Conservation (phyloP, 305 asterid species). For the Fraxinus nigra region DNA sequence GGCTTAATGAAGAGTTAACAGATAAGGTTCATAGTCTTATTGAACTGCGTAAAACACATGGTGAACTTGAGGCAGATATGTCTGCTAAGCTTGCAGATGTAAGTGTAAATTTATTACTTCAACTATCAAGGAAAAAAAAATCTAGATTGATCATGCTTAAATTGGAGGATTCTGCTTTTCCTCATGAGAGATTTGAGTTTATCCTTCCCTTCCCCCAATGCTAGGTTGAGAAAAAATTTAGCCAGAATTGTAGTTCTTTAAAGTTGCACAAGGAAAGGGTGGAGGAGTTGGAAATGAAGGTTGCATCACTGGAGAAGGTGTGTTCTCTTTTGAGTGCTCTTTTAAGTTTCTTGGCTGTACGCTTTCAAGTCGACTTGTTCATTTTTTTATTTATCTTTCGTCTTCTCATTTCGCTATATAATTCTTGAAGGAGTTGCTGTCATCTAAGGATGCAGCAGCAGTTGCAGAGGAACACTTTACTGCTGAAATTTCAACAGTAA, state of each 20-base stretch:
- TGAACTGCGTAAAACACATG: constrained; percentile 59
- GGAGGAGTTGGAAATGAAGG: constrained; percentile 75
- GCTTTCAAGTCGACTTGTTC: neutral
- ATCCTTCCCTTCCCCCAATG: constrained; percentile 2
- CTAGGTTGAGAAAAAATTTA: constrained; percentile 63
- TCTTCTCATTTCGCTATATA: constrained; percentile 1
- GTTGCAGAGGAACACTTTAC: constrained; percentile 63
- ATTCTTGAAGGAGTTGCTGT: constrained; percentile 57
- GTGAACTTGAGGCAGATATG: constrained; percentile 85
- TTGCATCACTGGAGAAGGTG: constrained; percentile 69
- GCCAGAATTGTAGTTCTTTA: constrained; percentile 53
- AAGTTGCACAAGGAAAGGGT: constrained; percentile 64
- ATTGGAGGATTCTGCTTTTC: neutral
- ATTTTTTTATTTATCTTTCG: neutral
- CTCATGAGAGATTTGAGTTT: neutral
- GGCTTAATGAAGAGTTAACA: constrained; percentile 90
- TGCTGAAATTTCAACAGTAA: constrained; percentile 79
- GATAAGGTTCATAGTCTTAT: constrained; percentile 59
- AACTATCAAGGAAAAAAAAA: neutral
- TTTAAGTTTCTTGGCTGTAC: constrained; percentile 3
- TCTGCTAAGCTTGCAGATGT: constrained; percentile 73
- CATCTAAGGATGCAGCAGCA: constrained; percentile 72
- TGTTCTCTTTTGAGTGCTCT: constrained; percentile 17
- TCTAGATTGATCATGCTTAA: constrained; percentile 2
- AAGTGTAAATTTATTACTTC: constrained; percentile 27